Base-by-base conservation (phyloP, 805 yeast species). In the Cyberlindnera americana region DNA sequence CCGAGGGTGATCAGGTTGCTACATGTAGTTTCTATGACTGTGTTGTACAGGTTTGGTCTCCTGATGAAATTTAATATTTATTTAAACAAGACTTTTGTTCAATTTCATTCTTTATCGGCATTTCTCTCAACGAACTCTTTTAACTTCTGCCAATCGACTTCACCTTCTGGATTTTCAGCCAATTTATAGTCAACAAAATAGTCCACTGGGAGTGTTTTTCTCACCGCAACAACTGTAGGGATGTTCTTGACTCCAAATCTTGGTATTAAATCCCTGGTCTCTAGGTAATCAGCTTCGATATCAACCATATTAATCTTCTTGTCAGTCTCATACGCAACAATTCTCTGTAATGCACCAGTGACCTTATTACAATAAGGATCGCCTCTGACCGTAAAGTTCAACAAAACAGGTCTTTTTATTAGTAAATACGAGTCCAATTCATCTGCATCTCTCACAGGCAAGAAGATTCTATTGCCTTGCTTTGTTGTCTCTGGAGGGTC, bases 11-110 rank as follows among this genome's bases (percentile, higher is more conserved):
- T 2, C 50, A 59, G 5, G 75, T 83, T 7, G 83, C 77, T 3
- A 89, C 96, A 1, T 91, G 97, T 59, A 88, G 96, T 40, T 91
- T 91, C 60, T 91, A 91, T 64, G 99, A 91, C 60, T 75, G 76
- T 39, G 77, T 84, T 15, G 72, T 91, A 2, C 96, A 90, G 47
- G 59, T 72, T 22, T 91, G 98, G 98, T 40, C 55, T 7, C 49
- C 55, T 3, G 38, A 50, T 16, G 25, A 35, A 13, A 18, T 17
- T n/a, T n/a, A n/a, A n/a, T n/a, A n/a, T n/a, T n/a, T n/a, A n/a
- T n/a, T n/a, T n/a, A n/a, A n/a, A n/a, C n/a, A n/a, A n/a, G n/a
- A n/a, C n/a, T n/a, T n/a, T n/a, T n/a, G n/a, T n/a, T n/a, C n/a
- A n/a, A n/a, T n/a, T n/a, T n/a, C n/a, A n/a, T n/a, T n/a, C n/a